Base-by-base conservation (phyloP, 345 rosid species). In the Dovyalis caffra region DNA sequence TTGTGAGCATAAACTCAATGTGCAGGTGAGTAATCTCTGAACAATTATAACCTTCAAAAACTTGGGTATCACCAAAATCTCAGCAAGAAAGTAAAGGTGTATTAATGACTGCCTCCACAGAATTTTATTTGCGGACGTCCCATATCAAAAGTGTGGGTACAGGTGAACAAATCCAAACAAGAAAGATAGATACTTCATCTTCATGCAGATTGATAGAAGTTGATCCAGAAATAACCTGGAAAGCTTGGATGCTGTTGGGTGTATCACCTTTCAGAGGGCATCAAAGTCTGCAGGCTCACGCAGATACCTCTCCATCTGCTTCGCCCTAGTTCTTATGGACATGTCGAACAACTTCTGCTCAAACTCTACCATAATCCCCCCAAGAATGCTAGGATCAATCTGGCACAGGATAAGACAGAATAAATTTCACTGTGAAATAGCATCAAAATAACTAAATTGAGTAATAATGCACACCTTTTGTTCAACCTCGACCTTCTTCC, bases 291-390 rank as follows among this genome's bases (percentile, higher is more conserved):
- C 53, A 45, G 98, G 97, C 79, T 91, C 94, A 14, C 91, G 89
- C 79, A 95, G 85, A 77, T 89, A 87, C 87, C 97, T 89, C 90
- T 95, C 97, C 98, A 95, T 95, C 85, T 91, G 96, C 70, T 73
- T 80, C 11, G 97, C 97, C 78, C 99, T 88, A 2, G 97, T 90
- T 89, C 67, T 87, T 62, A 95, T 95, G 66, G 98, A 95, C 99
- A 93, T 87, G 85, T 95, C 99, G 79, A 95, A 85, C 80, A 95
- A 93, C 95, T 95, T 91, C 74, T 84, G 90, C n/a, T 68, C 81
- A 31, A 91, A 95, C 88, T 95, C 94, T 29, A 95, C 91, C 43
- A 93, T 84, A 6, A 95, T 81, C 65, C 99, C 99, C 64, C 99
- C 98, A 34, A 89, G 93, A 81, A 95, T 93, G 60, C 88, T 95